Conservation (phyloP, 176 grass and related monocot species). For the Paspalum notatum region DNA sequence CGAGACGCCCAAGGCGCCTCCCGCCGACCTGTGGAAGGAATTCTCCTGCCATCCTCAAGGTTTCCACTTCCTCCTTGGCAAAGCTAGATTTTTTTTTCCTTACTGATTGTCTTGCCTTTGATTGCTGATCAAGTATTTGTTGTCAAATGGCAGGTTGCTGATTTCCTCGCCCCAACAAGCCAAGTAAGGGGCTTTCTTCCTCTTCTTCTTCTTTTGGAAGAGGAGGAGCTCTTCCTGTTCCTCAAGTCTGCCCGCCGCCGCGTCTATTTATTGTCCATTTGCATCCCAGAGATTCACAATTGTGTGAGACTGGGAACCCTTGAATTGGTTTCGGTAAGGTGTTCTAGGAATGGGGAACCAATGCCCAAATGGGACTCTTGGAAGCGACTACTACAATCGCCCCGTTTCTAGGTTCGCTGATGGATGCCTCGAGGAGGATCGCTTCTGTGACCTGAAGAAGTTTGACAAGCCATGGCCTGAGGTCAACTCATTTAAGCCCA, state of each 20-base stretch:
- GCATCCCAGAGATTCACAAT: neutral
- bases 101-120: constrained; percentile 31
- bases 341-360: constrained; percentile 54
- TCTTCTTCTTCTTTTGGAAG: neutral
- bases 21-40: constrained; percentile 29
- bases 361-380: constrained; percentile 61
- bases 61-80: constrained; percentile 40
- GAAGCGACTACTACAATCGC: constrained; percentile 52
- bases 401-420: constrained; percentile 38
- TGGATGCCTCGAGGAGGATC: constrained; percentile 38
- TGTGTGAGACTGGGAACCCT: constrained; percentile 45
- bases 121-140: constrained; percentile 47
- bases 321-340: neutral
- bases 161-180: constrained; percentile 26
- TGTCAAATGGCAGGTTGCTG: constrained; percentile 36
- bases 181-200: constrained; percentile 4
- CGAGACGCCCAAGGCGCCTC: neutral
- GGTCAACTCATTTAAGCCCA: constrained; percentile 49
- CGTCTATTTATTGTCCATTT: constrained; percentile 31
- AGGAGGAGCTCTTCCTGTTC: constrained; percentile 1
- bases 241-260: neutral
- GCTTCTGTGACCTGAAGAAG: constrained; percentile 49
- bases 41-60: constrained; percentile 47
- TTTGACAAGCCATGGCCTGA: constrained; percentile 53
- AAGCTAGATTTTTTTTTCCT: neutral